Conservation (phyloP, 2,329 filamentous ascomycete species). For the Acephala macrosclerotiorum region DNA sequence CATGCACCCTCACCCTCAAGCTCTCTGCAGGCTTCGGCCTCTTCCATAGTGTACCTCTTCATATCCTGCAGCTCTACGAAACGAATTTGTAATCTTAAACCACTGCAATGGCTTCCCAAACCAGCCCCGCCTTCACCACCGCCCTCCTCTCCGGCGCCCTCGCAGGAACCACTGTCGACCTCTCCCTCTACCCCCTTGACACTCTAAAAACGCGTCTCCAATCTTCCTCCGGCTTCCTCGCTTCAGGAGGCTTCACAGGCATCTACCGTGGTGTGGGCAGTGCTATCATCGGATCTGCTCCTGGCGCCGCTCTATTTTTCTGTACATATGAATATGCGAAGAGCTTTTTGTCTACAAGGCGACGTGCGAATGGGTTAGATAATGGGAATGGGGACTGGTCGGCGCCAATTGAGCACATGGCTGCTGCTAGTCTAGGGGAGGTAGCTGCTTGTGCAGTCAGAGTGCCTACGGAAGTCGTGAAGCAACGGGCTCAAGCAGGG, state of each 20-base stretch:
- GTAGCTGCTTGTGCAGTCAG: slow-evolving; percentile 90
- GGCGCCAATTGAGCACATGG: slow-evolving; percentile 71
- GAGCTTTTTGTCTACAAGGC: slow-evolving; percentile 50
- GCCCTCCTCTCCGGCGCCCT: slow-evolving; percentile 83
- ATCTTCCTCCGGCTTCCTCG: slow-evolving; percentile 77
- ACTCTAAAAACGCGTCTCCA: slow-evolving; percentile 98
- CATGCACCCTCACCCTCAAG: slow-evolving; percentile 30
- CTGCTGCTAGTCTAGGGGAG: slow-evolving; percentile 86
- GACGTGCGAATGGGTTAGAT: slow-evolving; percentile 37
- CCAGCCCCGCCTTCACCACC: slow-evolving; percentile 56
- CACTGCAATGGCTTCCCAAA: slow-evolving; percentile 19
- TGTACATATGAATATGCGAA: slow-evolving; percentile 88
- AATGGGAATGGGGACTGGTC: slow-evolving; percentile 38
- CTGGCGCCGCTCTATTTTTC: slow-evolving; percentile 96
- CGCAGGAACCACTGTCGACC: slow-evolving; percentile 94
- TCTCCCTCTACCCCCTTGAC: slow-evolving; percentile 96
- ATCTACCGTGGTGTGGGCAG: slow-evolving; percentile 94
- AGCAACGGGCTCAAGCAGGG: slow-evolving; percentile 92
- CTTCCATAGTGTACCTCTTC: slow-evolving; percentile 7
- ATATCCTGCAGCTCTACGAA: slow-evolving; percentile 1
- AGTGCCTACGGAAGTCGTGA: slow-evolving; percentile 95
- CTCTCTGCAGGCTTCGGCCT: slow-evolving; percentile 36
- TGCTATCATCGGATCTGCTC: slow-evolving; percentile 89
- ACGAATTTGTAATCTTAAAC: not conserved
- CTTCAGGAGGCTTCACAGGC: slow-evolving; percentile 85